A percentile compares a stretch with the other conserved stretches of the same genome.
phyloP scores from a whole-genome alignment of 2,329 filamentous ascomycete species.

The Colletotrichum neosansevieriae region DNA sequence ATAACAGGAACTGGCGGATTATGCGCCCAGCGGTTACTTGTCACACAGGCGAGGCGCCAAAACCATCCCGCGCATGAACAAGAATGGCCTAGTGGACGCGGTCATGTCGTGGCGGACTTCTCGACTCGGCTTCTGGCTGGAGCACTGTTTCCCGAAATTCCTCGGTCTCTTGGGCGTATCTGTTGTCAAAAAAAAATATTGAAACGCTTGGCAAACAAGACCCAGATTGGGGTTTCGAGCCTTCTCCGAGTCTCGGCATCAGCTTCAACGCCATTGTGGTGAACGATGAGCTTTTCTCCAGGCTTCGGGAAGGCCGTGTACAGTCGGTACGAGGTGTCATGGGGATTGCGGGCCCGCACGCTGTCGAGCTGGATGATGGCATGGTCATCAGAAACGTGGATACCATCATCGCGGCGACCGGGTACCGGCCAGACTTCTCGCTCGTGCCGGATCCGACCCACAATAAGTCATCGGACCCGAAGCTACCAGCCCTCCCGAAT shows the following conservation, averaged over 20 bases:
- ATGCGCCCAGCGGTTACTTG: slow-evolving; percentile 43
- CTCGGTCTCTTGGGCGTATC: slow-evolving; percentile 5
- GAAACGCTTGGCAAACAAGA: not conserved
- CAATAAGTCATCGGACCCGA: slow-evolving; percentile 44
- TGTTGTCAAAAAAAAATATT: not conserved
- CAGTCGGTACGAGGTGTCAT: slow-evolving; percentile 7
- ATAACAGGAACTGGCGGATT: slow-evolving; percentile 38
- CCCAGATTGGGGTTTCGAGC: slow-evolving; percentile 21
- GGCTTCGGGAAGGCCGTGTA: slow-evolving; percentile 10
- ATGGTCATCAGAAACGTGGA: slow-evolving; percentile 45
- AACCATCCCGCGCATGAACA: slow-evolving; percentile 42
- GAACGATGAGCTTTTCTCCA: slow-evolving; percentile 18
- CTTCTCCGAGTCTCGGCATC: not conserved
- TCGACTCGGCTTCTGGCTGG: slow-evolving; percentile 39
- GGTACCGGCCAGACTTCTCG: slow-evolving; percentile 49
- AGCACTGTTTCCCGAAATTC: slow-evolving; percentile 37
- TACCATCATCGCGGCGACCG: slow-evolving; percentile 51
- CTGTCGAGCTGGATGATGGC: slow-evolving; percentile 48
- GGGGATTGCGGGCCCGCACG: slow-evolving; percentile 43
- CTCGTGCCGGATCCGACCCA: slow-evolving; percentile 45
- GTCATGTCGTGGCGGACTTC: slow-evolving; percentile 43
- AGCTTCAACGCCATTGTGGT: slow-evolving; percentile 1
- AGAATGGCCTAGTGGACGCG: slow-evolving; percentile 42
- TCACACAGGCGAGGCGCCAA: slow-evolving; percentile 44
- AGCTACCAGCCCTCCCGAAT: slow-evolving; percentile 47